Base-by-base conservation (phyloP, 2,329 filamentous ascomycete genomes). In the Botrytis pseudocinerea region DNA sequence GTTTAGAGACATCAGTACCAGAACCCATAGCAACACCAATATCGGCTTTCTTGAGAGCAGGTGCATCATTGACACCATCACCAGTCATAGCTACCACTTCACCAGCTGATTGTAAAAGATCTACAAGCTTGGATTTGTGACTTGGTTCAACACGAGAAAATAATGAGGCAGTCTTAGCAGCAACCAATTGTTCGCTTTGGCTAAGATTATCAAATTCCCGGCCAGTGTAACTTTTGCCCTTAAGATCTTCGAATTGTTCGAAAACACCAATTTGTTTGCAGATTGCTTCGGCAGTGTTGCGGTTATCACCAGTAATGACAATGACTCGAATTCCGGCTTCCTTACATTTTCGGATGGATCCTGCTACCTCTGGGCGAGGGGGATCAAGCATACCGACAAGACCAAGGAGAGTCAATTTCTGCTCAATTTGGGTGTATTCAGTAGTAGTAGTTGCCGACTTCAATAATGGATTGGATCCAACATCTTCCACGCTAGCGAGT, bases 41-140 rank as follows among this genome's bases (percentile, higher is more conserved):
- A 81, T 99, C 96, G 54, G 96, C 93, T 86, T 98, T 98, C 88
- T 99, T 99, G 80, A 99, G 87, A 25, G 96, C 96, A 64, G 96
- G 96, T 7, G 96, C 96, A 83, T 99, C 96, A 80, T 99, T 99
- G 83, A 99, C 96, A 83, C 96, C 96, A 80, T 99, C 96, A 80
- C 96, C 96, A 78, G 96, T 99, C 96, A 99, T 99, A 77, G 96
- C 96, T 76, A 99, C 97, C 61, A 99, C 96, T 82, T 99, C 94
- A 75, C 93, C 93, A 69, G 93, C 87, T 73, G 93, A 94, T 82
- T 99, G 97, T 63, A 99, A 92, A 62, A 99, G 91, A 82, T 99
- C 96, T 65, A 99, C 95, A 63, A 99, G 90, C 84, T 94, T 96
- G n/a, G 93, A 97, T 88, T 99, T 99, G 88, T 99, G 96, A 68